Evolutionary conservation across 345 rosid genomes (phyloP), one percentile per base, ranked within the genome.

Genomic region (Rhizophora apiculata): DNA sequence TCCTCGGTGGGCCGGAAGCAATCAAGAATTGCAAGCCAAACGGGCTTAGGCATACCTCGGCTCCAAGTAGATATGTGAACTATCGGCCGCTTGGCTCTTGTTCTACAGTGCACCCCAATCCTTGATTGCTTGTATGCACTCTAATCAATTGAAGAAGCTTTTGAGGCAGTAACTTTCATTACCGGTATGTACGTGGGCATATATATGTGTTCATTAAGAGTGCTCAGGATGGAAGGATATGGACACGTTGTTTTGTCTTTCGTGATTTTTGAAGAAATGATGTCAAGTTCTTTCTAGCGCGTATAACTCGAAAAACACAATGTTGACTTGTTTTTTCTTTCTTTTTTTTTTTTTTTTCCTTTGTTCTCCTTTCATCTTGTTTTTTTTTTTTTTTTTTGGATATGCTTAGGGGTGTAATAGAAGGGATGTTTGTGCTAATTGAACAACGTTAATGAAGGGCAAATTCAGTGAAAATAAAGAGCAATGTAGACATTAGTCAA

Each of bases 31-130:
- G 99, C 74, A 51, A 85, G 95, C 97, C 99, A 0, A 95, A 95
- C 67, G 99, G 96, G 72, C 61, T 65, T 4, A 68, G 81, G 67
- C 96, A 73, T 10, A 82, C 88, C 24, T 95, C 99, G 0, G 91
- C 97, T 34, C 99, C 99, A 0, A 91, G 97, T 70, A 90, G 99
- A 77, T 88, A 66, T 63, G 96, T 84, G 16, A 95, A 95, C 76
- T 83, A 81, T 61, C 84, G 82, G 52, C 84, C 97, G 29, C 84
- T 92, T 68, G 87, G 91, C 46, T 80, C 77, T 11, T 90, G 93
- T 65, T 74, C 80, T 15, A 64, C 67, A 1, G 48, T 21, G 56
- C 1, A 15, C 2, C 51, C 29, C 15, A 10, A 26, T 57, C 78
- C 74, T 20, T 77, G 63, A 72, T 67, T 59, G 46, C 9, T 34